phyloP scores from a whole-genome alignment of 2,329 filamentous ascomycete species.

The Lasiodiplodia sp. region DNA sequence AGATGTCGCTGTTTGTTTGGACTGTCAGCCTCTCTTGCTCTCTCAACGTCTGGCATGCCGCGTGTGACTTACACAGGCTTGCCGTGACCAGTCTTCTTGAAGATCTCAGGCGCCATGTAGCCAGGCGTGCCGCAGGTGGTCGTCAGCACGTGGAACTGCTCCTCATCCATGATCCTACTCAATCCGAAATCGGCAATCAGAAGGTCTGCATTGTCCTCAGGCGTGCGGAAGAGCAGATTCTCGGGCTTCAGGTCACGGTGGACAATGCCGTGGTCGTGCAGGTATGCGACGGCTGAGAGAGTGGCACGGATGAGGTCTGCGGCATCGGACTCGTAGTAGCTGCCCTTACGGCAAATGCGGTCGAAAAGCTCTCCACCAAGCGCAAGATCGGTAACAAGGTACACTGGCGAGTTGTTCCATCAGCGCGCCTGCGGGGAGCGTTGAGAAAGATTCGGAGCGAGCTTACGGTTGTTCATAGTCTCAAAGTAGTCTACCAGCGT shows the following conservation, averaged over 20 bases:
- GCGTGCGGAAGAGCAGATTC: constrained; percentile 94
- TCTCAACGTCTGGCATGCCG: neutral
- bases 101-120: constrained; percentile 99
- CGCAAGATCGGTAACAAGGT: constrained; percentile 95
- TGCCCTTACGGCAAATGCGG: constrained; percentile 97
- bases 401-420: constrained; percentile 62
- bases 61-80: constrained; percentile 78
- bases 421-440: neutral
- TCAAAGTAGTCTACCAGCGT: constrained; percentile 99
- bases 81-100: constrained; percentile 97
- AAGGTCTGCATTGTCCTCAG: constrained; percentile 96
- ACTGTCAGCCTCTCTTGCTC: neutral
- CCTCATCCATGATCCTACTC: constrained; percentile 97
- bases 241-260: constrained; percentile 98
- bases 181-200: constrained; percentile 97
- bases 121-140: constrained; percentile 97
- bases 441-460: neutral
- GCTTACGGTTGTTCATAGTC: constrained; percentile 92
- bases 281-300: constrained; percentile 95
- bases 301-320: constrained; percentile 94
- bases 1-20: constrained; percentile 72
- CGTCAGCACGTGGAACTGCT: constrained; percentile 96
- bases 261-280: constrained; percentile 98
- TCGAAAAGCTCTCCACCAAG: constrained; percentile 97
- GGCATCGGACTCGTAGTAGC: constrained; percentile 97